These are phyloP conservation scores for Angophora floribunda DNA, from an alignment of 345 rosid genomes.

Conservation along the genomic window DNA sequence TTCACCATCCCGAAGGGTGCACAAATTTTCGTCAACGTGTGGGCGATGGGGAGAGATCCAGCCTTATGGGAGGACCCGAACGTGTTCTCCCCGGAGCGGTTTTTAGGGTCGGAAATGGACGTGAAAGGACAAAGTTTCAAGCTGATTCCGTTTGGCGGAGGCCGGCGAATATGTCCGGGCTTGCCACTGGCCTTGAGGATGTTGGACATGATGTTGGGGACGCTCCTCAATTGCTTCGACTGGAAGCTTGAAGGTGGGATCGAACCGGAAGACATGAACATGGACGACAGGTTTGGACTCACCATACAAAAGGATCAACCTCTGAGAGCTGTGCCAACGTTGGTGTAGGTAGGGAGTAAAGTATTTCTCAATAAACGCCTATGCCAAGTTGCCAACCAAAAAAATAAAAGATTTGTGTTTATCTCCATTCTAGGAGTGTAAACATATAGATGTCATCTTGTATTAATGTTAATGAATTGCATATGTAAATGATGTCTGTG, in stretches of 20 bases:
- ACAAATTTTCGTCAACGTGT: conserved; percentile 13
- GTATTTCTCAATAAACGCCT: background rate
- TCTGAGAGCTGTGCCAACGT: background rate
- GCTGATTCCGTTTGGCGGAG: conserved; percentile 14
- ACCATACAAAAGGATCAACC: conserved; percentile 15
- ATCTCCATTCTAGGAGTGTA: too few relatives aligned
- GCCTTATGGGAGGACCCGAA: conserved; percentile 12
- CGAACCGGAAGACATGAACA: background rate
- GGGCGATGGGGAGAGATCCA: conserved; percentile 30
- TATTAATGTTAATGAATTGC: background rate
- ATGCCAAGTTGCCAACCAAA: too few relatives aligned
- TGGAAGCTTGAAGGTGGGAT: conserved; percentile 13
- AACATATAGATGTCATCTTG: background rate
- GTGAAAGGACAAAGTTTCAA: conserved; percentile 5
- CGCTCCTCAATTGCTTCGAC: conserved; percentile 9
- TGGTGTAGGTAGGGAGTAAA: background rate
- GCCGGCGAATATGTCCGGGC: conserved; percentile 29
- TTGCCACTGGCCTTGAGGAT: conserved; percentile 22
- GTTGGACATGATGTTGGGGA: conserved; percentile 25
- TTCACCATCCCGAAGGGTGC: background rate
- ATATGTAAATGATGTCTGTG: background rate
- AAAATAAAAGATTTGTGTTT: too few relatives aligned
- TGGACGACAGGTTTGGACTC: conserved; percentile 5
- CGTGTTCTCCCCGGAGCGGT: conserved; percentile 19
- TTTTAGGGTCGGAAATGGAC: conserved; percentile 6